phyloP scores from a whole-genome alignment of 2,329 filamentous ascomycete genomes.

The Laburnicola sp. region DNA sequence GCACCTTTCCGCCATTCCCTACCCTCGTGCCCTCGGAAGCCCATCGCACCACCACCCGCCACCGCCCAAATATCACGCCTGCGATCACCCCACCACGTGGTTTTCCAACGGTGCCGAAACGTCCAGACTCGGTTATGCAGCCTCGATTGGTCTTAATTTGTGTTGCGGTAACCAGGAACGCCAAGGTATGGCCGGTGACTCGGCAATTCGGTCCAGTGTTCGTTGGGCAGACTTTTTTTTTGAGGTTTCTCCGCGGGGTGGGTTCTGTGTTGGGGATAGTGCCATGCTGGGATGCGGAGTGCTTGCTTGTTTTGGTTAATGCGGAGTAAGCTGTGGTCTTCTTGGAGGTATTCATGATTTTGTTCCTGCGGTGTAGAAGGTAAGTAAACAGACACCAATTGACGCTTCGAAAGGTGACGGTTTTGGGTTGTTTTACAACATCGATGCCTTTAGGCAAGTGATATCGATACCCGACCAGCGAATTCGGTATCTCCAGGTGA shows the following conservation, averaged over 20 bases:
- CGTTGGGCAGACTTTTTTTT: background rate
- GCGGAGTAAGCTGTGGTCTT: background rate
- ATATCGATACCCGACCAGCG: no score
- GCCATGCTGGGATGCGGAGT: background rate
- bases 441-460: no score
- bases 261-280: background rate
- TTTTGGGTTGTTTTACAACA: no score
- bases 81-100: slow-evolving; percentile 1
- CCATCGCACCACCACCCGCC: no score
- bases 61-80: background rate
- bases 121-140: background rate
- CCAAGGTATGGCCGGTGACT: background rate
- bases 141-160: background rate
- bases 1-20: no score
- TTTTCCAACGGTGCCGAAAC: background rate
- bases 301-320: background rate
- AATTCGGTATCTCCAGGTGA: no score
- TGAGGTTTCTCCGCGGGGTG: slow-evolving; percentile 13
- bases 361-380: no score
- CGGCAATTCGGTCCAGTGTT: background rate
- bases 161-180: background rate
- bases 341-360: no score
- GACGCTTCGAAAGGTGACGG: no score
- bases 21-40: no score
- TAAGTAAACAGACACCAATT: no score